A percentile compares a stretch with the other conserved stretches of the same genome.
Conservation (phyloP, 73 alveolate species). For the Paramecium bursaria region DNA sequence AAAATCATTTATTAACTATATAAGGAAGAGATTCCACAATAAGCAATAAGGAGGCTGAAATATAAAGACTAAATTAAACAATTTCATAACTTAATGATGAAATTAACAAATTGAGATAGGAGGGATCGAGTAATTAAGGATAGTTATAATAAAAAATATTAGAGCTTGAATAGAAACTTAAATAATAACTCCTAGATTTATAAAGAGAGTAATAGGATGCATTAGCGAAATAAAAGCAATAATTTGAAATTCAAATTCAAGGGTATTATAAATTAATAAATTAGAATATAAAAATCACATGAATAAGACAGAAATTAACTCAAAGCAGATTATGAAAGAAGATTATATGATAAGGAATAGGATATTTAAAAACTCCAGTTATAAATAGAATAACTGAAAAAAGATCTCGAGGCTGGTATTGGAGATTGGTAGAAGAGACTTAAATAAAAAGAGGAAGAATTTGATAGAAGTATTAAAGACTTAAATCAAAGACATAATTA, state of each 20-base stretch:
- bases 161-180: slow-evolving; percentile 62
- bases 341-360: slow-evolving; percentile 1
- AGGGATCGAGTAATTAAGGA: slow-evolving; percentile 33
- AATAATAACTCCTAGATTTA: slow-evolving; percentile 26
- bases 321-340: slow-evolving; percentile 30
- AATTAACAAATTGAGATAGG: slow-evolving; percentile 8
- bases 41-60: slow-evolving; percentile 20
- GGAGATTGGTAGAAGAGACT: slow-evolving; percentile 57
- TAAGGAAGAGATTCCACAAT: background rate
- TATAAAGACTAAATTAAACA: slow-evolving; percentile 1
- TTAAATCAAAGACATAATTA: slow-evolving; percentile 66
- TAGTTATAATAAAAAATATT: slow-evolving; percentile 29
- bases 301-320: slow-evolving; percentile 15
- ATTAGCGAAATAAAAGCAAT: background rate
- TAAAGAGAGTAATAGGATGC: background rate
- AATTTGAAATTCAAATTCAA: slow-evolving; percentile 20
- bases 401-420: slow-evolving; percentile 38
- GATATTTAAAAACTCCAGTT: background rate
- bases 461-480: slow-evolving; percentile 51
- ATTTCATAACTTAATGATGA: slow-evolving; percentile 25
- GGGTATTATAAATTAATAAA: background rate
- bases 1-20: background rate
- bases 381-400: slow-evolving; percentile 13
- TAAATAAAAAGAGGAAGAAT: slow-evolving; percentile 61
- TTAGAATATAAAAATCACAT: slow-evolving; percentile 7